phyloP scores from a whole-genome alignment of 306 rosid genomes.

The Castanea crenata region DNA sequence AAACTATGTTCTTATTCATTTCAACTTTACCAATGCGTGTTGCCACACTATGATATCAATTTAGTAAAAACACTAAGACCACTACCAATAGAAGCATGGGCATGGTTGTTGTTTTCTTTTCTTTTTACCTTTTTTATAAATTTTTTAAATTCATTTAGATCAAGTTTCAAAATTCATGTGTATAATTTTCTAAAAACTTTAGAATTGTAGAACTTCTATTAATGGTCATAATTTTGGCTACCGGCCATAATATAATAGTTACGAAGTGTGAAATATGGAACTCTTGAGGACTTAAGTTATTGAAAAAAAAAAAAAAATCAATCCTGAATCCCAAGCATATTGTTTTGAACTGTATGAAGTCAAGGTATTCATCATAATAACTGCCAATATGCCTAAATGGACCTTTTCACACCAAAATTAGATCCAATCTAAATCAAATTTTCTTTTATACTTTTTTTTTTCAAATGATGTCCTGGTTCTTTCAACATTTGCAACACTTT shows the following conservation, averaged over 20 bases:
- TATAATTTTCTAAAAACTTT: not conserved
- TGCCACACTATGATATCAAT: not conserved
- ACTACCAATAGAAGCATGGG: not conserved
- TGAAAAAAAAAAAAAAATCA: too few relatives aligned
- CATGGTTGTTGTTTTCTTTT: not conserved
- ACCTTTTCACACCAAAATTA: too few relatives aligned
- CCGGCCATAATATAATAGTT: not conserved
- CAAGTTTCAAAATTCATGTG: not conserved
- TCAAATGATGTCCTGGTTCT: too few relatives aligned
- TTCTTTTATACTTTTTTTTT: too few relatives aligned
- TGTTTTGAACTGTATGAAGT: too few relatives aligned
- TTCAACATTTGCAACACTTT: too few relatives aligned
- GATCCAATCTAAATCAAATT: too few relatives aligned
- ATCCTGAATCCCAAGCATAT: too few relatives aligned
- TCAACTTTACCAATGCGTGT: not conserved
- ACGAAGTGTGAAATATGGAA: not conserved
- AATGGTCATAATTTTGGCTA: not conserved
- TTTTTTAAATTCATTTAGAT: not conserved
- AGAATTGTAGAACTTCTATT: not conserved
- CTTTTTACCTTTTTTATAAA: not conserved
- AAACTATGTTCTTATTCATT: not conserved
- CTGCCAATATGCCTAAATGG: too few relatives aligned
- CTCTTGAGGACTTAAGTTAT: too few relatives aligned
- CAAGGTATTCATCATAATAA: too few relatives aligned
- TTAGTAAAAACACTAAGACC: not conserved